A percentile compares a stretch with the other conserved stretches of the same genome.
Evolutionary conservation across 768 basidiomycete genomes (phyloP).

Genomic region (Termitomyces sp.): DNA sequence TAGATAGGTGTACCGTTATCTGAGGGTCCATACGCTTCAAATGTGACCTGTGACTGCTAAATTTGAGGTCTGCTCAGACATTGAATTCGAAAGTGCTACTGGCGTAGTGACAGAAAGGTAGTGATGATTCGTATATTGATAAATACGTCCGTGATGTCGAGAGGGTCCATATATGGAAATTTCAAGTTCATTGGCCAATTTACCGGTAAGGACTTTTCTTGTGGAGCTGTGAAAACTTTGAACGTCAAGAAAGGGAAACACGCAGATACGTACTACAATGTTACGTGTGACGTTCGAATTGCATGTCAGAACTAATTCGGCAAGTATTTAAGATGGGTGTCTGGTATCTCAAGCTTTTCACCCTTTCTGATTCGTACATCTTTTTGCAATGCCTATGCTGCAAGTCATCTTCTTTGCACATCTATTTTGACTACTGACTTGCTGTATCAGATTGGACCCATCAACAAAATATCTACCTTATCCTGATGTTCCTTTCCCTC

Average conservation of each 20-base stretch:
- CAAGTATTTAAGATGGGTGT: conserved; percentile 7
- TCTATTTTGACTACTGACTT: not conserved
- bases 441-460: conserved; percentile 46
- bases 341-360: not conserved
- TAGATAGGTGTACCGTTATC: not conserved
- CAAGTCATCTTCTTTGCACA: conserved; percentile 18
- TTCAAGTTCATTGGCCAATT: not conserved
- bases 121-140: not conserved
- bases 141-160: not conserved
- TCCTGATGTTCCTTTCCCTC: conserved; percentile 49
- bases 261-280: not conserved
- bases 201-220: not conserved
- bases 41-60: not conserved
- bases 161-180: not conserved
- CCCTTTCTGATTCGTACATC: not conserved
- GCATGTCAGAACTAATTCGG: not conserved
- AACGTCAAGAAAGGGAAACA: not conserved
- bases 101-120: not conserved
- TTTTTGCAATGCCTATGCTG: conserved; percentile 42
- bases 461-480: conserved; percentile 71
- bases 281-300: not conserved
- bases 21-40: not conserved
- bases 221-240: not conserved
- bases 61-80: not conserved
- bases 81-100: not conserved